Base-by-base conservation (phyloP, 345 rosid genomes). In the Dovyalis caffra region DNA sequence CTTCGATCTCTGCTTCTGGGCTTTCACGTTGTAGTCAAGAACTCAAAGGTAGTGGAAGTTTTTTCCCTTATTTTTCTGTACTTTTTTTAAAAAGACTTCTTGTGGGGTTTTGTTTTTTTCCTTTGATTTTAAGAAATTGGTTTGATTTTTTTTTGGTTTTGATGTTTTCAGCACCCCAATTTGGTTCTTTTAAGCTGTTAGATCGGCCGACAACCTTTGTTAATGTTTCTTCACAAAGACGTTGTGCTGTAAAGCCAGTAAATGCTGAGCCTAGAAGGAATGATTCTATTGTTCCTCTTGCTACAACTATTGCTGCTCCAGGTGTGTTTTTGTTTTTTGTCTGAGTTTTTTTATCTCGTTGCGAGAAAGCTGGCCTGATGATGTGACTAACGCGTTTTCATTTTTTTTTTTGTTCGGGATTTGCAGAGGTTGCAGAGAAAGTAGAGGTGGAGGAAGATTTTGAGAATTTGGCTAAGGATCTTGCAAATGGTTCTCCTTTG, bases 401-500 rank as follows among this genome's bases (percentile, higher is more conserved):
- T 38, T 26, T 40, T 43, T 21, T 53, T 45, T 78, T 21, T 62
- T 65, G n/a, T n/a, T n/a, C n/a, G 38, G 63, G 70, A 81, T 66
- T 49, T 21, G 79, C 87, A 95, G 97, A 84, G 72, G 85, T 87
- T 51, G 86, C 51, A 16, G 94, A 90, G 81, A 91, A 86, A 75
- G 33, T 38, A 43, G 45, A 68, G 51, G 79, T 58, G 38, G 87
- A 76, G 38, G 97, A 85, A 57, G 90, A 95, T 68, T 91, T 68
- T 40, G 89, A 87, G 73, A 83, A 72, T 64, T 77, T 95, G 75
- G 91, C 93, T 0, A 89, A 87, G 37, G 83, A 82, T 3, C 94
- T 92, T 29, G 81, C 70, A 32, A 79, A 80, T 51, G 95, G 97
- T 74, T 95, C 99, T 71, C 97, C 99, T 32, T 91, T 92, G 71